Conservation (phyloP, 495 filamentous ascomycete species). For the Cetradonia linearis region DNA sequence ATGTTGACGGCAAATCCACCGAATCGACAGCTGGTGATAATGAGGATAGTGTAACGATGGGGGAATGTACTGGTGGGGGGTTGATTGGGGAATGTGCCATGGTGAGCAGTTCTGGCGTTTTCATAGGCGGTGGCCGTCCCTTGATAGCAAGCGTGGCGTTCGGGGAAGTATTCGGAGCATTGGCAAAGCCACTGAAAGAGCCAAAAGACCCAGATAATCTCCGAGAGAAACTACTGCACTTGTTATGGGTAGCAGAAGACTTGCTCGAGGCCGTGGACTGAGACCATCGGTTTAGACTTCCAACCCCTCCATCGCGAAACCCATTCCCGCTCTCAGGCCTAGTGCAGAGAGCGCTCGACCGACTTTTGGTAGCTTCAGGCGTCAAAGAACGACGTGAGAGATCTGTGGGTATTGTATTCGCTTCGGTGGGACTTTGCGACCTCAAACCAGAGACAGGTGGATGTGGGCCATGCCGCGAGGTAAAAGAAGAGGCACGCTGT, state of each 20-base stretch:
- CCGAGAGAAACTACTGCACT: constrained; percentile 44
- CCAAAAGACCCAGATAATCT: constrained; percentile 34
- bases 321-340: constrained; percentile 33
- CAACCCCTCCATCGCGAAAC: constrained; percentile 50
- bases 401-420: constrained; percentile 14
- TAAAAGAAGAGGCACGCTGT: constrained; percentile 22
- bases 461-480: constrained; percentile 19
- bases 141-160: constrained; percentile 15
- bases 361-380: constrained; percentile 20
- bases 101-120: constrained; percentile 9
- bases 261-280: constrained; percentile 64
- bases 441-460: constrained; percentile 18
- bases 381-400: constrained; percentile 18
- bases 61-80: constrained; percentile 30
- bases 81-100: constrained; percentile 20
- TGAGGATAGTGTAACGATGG: constrained; percentile 33
- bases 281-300: constrained; percentile 75
- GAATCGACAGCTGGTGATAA: constrained; percentile 31
- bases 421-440: constrained; percentile 24
- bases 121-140: constrained; percentile 19
- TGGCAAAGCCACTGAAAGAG: constrained; percentile 32
- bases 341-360: constrained; percentile 23
- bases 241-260: constrained; percentile 40
- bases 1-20: constrained; percentile 33
- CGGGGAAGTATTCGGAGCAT: constrained; percentile 21